A percentile compares a stretch with the other conserved stretches of the same genome.
Conservation (phyloP, 78 protist genomes). For the slime mould (Dictyostelium discoideum) region DNA sequence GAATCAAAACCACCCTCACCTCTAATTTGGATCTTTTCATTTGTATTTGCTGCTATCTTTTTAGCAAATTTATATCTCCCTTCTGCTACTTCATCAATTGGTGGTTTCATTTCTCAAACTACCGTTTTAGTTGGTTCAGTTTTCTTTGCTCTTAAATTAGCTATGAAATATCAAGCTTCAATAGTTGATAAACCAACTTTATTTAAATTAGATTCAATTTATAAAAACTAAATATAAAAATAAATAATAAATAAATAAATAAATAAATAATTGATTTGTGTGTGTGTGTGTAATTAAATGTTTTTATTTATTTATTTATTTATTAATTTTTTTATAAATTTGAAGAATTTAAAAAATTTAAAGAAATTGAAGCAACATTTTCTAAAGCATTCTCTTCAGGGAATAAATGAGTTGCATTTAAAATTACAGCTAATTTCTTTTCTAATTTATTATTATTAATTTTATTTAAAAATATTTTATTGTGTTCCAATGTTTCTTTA, state of each 20-base stretch:
- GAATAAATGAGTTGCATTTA: constrained; percentile 14
- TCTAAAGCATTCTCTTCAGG: background rate
- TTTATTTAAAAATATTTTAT: background rate
- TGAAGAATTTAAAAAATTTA: background rate
- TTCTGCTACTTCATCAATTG: background rate
- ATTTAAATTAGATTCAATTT: constrained; percentile 13
- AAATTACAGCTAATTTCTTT: background rate
- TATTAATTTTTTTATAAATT: background rate
- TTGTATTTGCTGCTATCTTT: background rate
- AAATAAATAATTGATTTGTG: background rate
- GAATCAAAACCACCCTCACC: constrained; percentile 32
- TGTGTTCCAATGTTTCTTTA: background rate
- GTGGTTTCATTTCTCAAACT: background rate
- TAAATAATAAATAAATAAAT: background rate
- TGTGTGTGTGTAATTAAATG: background rate
- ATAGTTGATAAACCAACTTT: constrained; percentile 46
- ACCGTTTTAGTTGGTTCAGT: background rate
- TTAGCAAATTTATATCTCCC: background rate
- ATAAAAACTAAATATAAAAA: background rate
- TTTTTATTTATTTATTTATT: background rate
- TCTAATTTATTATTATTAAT: background rate
- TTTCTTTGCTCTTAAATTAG: background rate
- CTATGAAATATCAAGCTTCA: constrained; percentile 1
- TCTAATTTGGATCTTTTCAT: background rate
- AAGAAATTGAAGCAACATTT: background rate